A percentile compares a stretch with the other conserved stretches of the same genome.
Evolutionary conservation across 345 rosid genomes (phyloP).

Genomic region (Psidium guajava): DNA sequence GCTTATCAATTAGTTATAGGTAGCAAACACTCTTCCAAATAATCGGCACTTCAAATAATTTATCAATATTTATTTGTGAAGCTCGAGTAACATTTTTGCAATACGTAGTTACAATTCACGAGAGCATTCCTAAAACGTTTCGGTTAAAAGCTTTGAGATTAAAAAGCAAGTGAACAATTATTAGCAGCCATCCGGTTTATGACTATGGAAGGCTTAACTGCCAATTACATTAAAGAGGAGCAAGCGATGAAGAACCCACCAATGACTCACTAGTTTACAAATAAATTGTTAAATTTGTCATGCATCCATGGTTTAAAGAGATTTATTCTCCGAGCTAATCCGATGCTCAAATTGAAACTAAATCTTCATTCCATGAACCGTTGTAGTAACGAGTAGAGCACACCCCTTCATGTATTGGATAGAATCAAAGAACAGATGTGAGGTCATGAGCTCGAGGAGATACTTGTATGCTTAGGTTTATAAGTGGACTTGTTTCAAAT

Average conservation of each 20-base stretch:
- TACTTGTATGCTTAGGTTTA: background rate
- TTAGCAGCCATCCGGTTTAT: background rate
- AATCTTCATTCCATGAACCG: background rate
- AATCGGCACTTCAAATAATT: too few species aligned
- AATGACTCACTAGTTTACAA: background rate
- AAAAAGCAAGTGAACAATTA: background rate
- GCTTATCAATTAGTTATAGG: too few species aligned
- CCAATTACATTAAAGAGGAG: background rate
- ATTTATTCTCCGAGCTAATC: background rate
- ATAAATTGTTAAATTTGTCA: background rate
- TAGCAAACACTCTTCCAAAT: too few species aligned
- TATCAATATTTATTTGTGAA: too few species aligned
- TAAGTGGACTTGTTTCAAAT: background rate
- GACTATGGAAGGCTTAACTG: background rate
- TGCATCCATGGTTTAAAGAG: background rate
- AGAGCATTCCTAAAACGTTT: background rate
- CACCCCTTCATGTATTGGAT: background rate
- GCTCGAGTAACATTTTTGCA: background rate
- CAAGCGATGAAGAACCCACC: background rate
- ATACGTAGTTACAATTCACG: background rate
- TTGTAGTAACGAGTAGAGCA: background rate
- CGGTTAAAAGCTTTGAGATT: background rate
- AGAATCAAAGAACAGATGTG: background rate
- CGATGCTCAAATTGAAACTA: background rate
- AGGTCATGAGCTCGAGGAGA: background rate